Evolutionary conservation across 768 basidiomycete genomes (phyloP).

Genomic region (Imleria badia): DNA sequence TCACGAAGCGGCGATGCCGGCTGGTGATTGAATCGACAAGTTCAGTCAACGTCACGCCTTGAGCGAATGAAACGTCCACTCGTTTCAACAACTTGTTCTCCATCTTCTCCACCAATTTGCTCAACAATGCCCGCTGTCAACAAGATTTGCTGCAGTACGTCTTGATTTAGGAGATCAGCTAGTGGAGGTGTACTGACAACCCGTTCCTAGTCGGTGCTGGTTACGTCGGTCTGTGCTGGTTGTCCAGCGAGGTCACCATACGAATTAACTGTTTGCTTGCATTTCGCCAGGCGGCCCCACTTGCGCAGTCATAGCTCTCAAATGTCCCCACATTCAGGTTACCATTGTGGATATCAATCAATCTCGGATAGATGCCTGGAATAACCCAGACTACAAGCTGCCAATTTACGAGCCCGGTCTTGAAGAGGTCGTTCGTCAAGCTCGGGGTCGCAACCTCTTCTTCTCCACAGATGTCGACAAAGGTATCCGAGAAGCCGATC

Average conservation of each 20-base stretch:
- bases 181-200: slow-evolving; percentile 4
- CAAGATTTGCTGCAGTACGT: slow-evolving; percentile 89
- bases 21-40: too few relatives aligned
- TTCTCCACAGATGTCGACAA: slow-evolving; percentile 95
- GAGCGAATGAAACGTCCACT: background rate
- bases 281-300: slow-evolving; percentile 78
- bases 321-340: slow-evolving; percentile 89
- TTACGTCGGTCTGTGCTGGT: slow-evolving; percentile 74
- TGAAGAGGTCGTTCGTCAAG: slow-evolving; percentile 81
- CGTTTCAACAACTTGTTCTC: background rate
- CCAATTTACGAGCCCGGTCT: slow-evolving; percentile 99
- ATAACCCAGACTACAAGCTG: slow-evolving; percentile 75
- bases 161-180: background rate
- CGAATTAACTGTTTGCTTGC: slow-evolving; percentile 16
- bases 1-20: too few relatives aligned
- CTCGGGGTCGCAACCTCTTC: slow-evolving; percentile 94
- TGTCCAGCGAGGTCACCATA: background rate
- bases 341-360: slow-evolving; percentile 99
- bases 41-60: too few relatives aligned
- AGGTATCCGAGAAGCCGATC: slow-evolving; percentile 90
- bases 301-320: slow-evolving; percentile 91
- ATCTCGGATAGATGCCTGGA: slow-evolving; percentile 95
- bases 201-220: slow-evolving; percentile 71
- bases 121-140: slow-evolving; percentile 50
- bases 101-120: background rate